These are phyloP conservation scores for Furculomyces boomerangus DNA, from an alignment of 371 early-diverging fungal species.

Conservation along the genomic window DNA sequence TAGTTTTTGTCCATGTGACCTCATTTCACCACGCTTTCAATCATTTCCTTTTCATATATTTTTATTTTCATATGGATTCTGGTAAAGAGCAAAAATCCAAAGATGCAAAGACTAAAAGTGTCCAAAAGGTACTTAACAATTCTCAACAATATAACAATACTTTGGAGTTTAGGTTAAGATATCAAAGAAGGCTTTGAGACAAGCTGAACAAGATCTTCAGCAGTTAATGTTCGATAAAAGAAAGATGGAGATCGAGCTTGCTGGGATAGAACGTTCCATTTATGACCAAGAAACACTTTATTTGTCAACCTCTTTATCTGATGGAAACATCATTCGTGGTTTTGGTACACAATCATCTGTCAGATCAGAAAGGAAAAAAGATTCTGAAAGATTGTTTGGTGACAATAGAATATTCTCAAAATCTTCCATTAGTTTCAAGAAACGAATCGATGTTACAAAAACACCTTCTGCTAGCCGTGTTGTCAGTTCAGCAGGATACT, in stretches of 20 bases:
- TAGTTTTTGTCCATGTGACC: too few species aligned
- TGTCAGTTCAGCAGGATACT: too few species aligned
- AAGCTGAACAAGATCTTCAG: background rate
- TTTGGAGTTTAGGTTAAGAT: conserved; percentile 1
- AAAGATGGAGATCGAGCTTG: background rate
- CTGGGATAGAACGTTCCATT: conserved; percentile 14
- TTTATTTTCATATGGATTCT: background rate
- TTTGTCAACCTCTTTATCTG: conserved; percentile 10
- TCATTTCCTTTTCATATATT: too few species aligned
- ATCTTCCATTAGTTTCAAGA: background rate
- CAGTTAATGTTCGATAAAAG: background rate
- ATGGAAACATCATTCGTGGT: conserved; percentile 10
- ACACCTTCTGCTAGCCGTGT: background rate
- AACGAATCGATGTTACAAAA: background rate
- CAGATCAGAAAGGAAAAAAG: background rate
- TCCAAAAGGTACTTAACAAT: too few species aligned
- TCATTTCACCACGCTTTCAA: too few species aligned
- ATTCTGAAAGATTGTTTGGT: background rate
- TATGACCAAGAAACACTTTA: conserved; percentile 12
- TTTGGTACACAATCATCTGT: background rate
- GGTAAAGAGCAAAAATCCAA: background rate
- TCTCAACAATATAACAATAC: too few species aligned
- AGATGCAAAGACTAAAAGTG: too few species aligned
- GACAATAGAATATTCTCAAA: background rate
- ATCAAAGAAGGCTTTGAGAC: conserved; percentile 2